A percentile compares a stretch with the other conserved stretches of the same genome.
Evolutionary conservation across 805 yeast species (phyloP).

Genomic region (Nakazawaea wickerhamii): DNA sequence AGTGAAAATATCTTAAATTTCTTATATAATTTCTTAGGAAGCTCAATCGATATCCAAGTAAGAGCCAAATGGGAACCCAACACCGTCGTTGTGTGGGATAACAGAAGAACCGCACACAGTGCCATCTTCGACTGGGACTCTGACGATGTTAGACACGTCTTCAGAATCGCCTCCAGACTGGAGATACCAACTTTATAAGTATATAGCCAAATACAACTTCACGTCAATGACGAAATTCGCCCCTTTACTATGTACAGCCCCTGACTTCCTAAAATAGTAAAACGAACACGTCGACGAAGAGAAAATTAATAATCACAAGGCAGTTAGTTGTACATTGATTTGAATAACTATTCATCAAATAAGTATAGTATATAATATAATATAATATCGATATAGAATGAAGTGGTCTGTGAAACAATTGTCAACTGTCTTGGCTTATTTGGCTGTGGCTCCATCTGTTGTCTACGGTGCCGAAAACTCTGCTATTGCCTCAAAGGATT

Average conservation of each 20-base stretch:
- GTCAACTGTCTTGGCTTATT: constrained; percentile 10
- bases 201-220: neutral
- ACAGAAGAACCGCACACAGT: constrained; percentile 44
- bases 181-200: constrained; percentile 31
- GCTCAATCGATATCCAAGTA: constrained; percentile 36
- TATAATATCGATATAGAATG: neutral
- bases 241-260: neutral
- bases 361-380: neutral
- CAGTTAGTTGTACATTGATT: too few species aligned
- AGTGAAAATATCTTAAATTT: constrained; percentile 49
- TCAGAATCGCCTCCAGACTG: constrained; percentile 34
- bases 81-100: constrained; percentile 50
- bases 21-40: constrained; percentile 21
- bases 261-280: too few species aligned
- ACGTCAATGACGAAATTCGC: too few species aligned
- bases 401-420: constrained; percentile 10
- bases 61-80: constrained; percentile 48
- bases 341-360: neutral
- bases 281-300: neutral
- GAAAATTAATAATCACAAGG: neutral
- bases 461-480: constrained; percentile 36
- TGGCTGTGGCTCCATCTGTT: constrained; percentile 5
- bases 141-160: constrained; percentile 26
- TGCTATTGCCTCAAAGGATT: constrained; percentile 74
- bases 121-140: constrained; percentile 47